phyloP scores from a whole-genome alignment of 305 asterid genomes.

The Rubia occidens region DNA sequence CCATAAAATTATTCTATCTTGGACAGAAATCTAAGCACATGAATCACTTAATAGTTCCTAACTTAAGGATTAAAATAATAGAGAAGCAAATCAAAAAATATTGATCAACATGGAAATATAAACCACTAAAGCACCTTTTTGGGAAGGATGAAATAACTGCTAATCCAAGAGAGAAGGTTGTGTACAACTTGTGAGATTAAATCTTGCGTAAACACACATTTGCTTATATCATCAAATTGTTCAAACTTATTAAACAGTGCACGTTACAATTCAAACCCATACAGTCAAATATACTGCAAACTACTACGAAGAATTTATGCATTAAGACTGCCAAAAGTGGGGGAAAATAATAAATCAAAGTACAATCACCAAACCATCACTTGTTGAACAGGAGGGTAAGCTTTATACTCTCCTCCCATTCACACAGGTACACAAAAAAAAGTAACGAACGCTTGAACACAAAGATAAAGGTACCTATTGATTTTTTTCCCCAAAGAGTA shows the following conservation, averaged over 20 bases:
- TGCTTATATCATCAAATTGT: background rate
- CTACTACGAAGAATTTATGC: background rate
- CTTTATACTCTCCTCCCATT: background rate
- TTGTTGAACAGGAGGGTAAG: constrained; percentile 1
- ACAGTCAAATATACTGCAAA: background rate
- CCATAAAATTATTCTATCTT: background rate
- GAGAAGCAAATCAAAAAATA: background rate
- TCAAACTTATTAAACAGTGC: background rate
- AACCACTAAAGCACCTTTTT: too few species aligned
- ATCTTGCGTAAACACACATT: background rate
- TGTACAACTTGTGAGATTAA: background rate
- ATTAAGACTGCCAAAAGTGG: background rate
- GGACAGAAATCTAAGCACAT: background rate
- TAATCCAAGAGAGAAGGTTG: background rate
- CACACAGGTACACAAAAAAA: background rate
- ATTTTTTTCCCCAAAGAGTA: too few species aligned
- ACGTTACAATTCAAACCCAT: background rate
- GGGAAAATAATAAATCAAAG: background rate
- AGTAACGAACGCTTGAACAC: background rate
- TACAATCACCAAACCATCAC: constrained; percentile 9
- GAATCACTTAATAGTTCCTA: background rate
- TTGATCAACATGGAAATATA: background rate
- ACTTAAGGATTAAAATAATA: background rate
- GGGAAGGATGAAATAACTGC: background rate
- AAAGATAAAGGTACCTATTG: too few species aligned